Evolutionary conservation across 768 basidiomycete species (phyloP), one percentile per base, ranked within the genome.

Genomic region (Hypholoma fasciculare): DNA sequence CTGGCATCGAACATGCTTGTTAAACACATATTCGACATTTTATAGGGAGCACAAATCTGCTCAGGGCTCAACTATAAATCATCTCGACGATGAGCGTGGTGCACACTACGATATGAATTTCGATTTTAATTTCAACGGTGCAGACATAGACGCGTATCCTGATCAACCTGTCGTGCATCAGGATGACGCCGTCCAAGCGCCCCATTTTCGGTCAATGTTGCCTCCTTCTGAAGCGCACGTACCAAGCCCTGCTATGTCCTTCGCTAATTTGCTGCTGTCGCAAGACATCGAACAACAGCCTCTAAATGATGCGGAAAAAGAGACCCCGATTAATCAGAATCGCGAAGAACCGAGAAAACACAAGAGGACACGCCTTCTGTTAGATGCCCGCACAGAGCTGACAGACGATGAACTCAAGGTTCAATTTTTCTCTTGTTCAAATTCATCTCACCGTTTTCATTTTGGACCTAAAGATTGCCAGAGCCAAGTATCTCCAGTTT

Each of bases 321-420:
- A 69, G 52, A 66, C 69, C 52, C 63, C 60, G 17, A 63, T 57
- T 30, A 57, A 47, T 39, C 55, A 59, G 30, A 64, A 67, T 42
- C 60, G 59, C 56, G 57, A 19, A 16, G 62, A 61, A 13, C 61
- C 61, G 6, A 73, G 69, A 65, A 75, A 74, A 59, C 49, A 62
- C 53, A 89, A 83, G 66, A 70, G 77, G 55, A 88, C 81, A 9
- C 78, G 86, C 46, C 67, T 87, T 42, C 72, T 90, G 3, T 69
- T 94, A 7, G 92, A 94, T 69, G 72, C 79, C 4, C 80, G 90
- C 59, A 94, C 86, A 5, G 92, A 94, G 67, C 73, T 94, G 38
- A 90, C 91, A 4, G 90, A 93, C 58, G 87, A 90, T 3, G 90
- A 94, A 71, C 75, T 94, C 44, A 89, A 87, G 77, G 92, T 85